Evolutionary conservation across 139 green algal genomes (phyloP).

Genomic region (Pleodorina starrii): DNA sequence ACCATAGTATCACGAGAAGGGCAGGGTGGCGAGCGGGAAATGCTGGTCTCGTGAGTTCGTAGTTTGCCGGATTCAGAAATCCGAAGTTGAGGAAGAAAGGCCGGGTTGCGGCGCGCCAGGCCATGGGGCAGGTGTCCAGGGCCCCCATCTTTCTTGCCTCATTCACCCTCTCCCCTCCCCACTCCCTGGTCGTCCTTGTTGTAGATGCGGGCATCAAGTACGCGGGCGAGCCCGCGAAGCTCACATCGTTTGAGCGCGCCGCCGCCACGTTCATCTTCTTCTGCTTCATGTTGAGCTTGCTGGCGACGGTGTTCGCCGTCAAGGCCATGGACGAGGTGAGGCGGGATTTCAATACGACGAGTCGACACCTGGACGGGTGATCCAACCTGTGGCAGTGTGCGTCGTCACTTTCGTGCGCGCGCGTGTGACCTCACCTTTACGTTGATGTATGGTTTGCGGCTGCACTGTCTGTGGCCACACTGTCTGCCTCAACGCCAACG

Average conservation of each 20-base stretch:
- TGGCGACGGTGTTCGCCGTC: slow-evolving; percentile 69
- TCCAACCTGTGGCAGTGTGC: background rate
- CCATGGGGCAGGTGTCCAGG: too few species aligned
- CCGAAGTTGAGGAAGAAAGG: too few species aligned
- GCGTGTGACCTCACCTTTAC: background rate
- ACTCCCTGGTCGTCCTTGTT: too few species aligned
- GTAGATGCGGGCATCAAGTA: slow-evolving; percentile 61
- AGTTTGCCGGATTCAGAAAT: too few species aligned
- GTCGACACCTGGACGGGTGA: background rate
- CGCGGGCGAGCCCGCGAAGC: slow-evolving; percentile 63
- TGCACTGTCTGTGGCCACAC: background rate
- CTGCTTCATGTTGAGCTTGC: slow-evolving; percentile 74
- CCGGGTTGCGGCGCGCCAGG: too few species aligned
- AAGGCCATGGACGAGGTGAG: slow-evolving; percentile 64
- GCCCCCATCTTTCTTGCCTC: too few species aligned
- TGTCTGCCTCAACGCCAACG: background rate
- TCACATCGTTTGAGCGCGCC: slow-evolving; percentile 75
- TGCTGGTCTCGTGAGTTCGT: too few species aligned
- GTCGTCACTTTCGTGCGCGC: background rate
- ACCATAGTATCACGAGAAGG: too few species aligned
- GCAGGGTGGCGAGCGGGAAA: too few species aligned
- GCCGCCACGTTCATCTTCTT: slow-evolving; percentile 82
- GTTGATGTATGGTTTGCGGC: background rate
- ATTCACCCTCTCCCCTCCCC: background rate
- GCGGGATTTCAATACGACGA: background rate